Conservation (phyloP, 768 basidiomycete species). For the Kwoniella sp. region DNA sequence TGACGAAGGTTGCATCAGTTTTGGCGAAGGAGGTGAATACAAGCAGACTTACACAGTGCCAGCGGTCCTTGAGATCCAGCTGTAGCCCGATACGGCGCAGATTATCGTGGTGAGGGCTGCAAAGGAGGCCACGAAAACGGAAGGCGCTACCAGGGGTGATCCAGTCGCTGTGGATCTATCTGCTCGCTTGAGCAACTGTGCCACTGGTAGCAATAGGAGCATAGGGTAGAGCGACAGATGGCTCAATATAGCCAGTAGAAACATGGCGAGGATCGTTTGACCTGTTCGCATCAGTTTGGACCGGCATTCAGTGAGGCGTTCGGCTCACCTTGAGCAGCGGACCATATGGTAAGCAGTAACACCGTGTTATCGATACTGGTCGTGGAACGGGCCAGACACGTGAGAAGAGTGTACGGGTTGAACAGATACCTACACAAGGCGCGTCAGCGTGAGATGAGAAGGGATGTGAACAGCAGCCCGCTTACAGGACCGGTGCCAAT, state of each 20-base stretch:
- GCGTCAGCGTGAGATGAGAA: slow-evolving; percentile 11
- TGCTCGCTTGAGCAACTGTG: too few species aligned
- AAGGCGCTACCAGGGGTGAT: too few species aligned
- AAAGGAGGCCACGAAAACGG: too few species aligned
- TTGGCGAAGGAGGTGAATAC: background rate
- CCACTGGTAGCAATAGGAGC: slow-evolving; percentile 63
- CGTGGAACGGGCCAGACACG: slow-evolving; percentile 75
- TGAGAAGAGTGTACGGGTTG: slow-evolving; percentile 81
- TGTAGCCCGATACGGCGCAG: slow-evolving; percentile 60
- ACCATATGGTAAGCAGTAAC: slow-evolving; percentile 63
- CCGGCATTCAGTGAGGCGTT: background rate
- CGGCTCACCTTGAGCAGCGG: slow-evolving; percentile 62
- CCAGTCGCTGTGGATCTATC: too few species aligned
- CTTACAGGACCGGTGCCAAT: too few species aligned
- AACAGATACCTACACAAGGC: slow-evolving; percentile 64
- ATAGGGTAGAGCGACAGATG: slow-evolving; percentile 70
- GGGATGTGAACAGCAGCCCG: too few species aligned
- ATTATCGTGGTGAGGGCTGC: too few species aligned
- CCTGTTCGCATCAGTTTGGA: slow-evolving; percentile 53
- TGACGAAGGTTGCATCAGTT: slow-evolving; percentile 56
- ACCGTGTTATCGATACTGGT: slow-evolving; percentile 76
- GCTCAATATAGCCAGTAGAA: slow-evolving; percentile 66
- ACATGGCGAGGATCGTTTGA: slow-evolving; percentile 57
- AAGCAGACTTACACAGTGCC: slow-evolving; percentile 64
- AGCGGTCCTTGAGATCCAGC: slow-evolving; percentile 77